Evolutionary conservation across 768 basidiomycete genomes (phyloP).

Genomic region (Leccinum boreale): DNA sequence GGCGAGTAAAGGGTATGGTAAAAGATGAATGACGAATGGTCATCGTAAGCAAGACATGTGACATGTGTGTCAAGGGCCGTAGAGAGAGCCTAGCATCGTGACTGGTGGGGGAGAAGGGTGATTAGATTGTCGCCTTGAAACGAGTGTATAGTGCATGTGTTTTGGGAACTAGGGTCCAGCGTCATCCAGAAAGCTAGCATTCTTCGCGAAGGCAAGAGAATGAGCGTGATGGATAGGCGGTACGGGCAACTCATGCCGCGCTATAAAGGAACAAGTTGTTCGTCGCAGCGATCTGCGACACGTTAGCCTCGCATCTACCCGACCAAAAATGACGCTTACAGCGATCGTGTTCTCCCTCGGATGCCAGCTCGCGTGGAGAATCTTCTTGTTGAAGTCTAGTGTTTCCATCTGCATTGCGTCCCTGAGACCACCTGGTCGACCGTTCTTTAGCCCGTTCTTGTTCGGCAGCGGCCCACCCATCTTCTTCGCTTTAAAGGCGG

Average conservation of each 20-base stretch:
- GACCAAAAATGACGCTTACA: constrained; percentile 45
- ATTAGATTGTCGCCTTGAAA: constrained; percentile 29
- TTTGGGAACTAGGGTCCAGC: constrained; percentile 11
- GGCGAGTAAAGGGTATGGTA: constrained; percentile 32
- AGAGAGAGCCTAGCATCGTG: constrained; percentile 19
- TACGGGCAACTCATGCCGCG: constrained; percentile 35
- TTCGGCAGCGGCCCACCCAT: constrained; percentile 82
- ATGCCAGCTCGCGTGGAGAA: constrained; percentile 95
- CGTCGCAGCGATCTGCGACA: constrained; percentile 83
- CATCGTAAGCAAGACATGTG: constrained; percentile 32
- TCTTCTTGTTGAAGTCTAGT: constrained; percentile 96
- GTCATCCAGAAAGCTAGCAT: constrained; percentile 10
- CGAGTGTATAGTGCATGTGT: constrained; percentile 15
- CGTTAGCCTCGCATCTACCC: constrained; percentile 5
- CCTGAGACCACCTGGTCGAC: constrained; percentile 65
- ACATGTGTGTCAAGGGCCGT: constrained; percentile 15
- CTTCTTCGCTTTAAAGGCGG: constrained; percentile 99
- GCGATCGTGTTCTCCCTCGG: constrained; percentile 98
- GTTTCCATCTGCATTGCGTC: constrained; percentile 87
- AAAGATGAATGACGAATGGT: constrained; percentile 20
- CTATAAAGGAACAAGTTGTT: constrained; percentile 36
- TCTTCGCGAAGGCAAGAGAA: constrained; percentile 10
- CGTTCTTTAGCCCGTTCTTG: constrained; percentile 71
- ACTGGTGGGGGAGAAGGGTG: constrained; percentile 11
- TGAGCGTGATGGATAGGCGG: neutral